Base-by-base conservation (phyloP, 2,329 filamentous ascomycete species). In the Aphanoascus verrucosus region DNA sequence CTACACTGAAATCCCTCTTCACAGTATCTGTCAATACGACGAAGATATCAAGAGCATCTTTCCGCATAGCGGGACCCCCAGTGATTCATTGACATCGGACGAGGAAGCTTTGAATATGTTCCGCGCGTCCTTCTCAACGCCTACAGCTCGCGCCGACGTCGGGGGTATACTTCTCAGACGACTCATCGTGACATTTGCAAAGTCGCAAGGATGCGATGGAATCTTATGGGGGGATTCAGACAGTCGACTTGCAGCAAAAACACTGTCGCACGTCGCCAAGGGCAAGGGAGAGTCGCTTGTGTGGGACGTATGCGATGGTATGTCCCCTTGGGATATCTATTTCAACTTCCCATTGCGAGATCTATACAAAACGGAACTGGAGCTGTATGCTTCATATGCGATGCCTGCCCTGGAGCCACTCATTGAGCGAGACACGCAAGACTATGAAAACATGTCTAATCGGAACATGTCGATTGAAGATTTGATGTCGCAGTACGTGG, bases 401-500 rank as follows among this genome's bases (percentile, higher is more conserved):
- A 65, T 73, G 1, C 75, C 80, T 11, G 72, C 78, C 15, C 69
- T 88, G 3, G 63, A 66, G 17, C 57, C 59, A 7, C 59, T 70
- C 8, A 63, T 83, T 42, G 70, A 64, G 69, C 48, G 65, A 73
- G 47, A 61, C 65, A 23, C 59, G 67, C 40, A 60, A 67, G 12
- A 65, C 69, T 34, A 48, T 58, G 19, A 66, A 67, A 7, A 66
- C 65, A 53, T 65, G 32, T 63, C 69, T 9, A 67, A 64, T 32
- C 67, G 64, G 55, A 84, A 88, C 59, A 78, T 88, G 44, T 94
- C 88, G 44, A 96, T 98, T 62, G 89, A 96, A 64, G 85, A 90
- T 60, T 79, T 98, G 52, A 90, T 97, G 84, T 73, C 77, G 55
- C 83, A 88, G 54, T 98, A 96, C 67, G 95, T 98, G 63, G 80